phyloP scores from a whole-genome alignment of 805 yeast species.

The Myxozyma neglecta region DNA sequence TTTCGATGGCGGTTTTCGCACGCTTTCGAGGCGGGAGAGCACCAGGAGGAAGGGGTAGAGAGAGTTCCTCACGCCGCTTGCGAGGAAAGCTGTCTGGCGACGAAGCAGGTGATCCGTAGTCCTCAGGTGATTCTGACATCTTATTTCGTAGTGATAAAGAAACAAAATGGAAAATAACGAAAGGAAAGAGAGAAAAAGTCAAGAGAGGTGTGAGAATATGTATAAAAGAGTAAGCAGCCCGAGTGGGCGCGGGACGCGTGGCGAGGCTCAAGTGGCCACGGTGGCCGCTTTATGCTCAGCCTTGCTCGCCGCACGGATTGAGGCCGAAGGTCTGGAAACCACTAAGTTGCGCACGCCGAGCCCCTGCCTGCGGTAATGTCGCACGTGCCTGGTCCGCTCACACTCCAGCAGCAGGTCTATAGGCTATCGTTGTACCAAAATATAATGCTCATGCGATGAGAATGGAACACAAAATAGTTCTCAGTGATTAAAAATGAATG shows the following conservation, averaged over 20 bases:
- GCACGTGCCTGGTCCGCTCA: conserved; percentile 8
- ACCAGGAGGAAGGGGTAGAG: conserved; percentile 42
- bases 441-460: too few species aligned
- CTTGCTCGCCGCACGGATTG: not conserved
- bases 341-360: not conserved
- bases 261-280: conserved; percentile 12
- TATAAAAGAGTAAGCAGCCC: not conserved
- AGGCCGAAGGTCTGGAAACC: not conserved
- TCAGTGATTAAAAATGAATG: too few species aligned
- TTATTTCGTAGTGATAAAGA: not conserved
- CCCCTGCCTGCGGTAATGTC: not conserved
- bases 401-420: too few species aligned
- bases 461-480: too few species aligned
- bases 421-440: too few species aligned
- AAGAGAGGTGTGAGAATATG: not conserved
- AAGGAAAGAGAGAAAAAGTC: not conserved
- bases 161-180: not conserved
- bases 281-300: conserved; percentile 10
- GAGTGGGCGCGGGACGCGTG: conserved; percentile 5
- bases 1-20: conserved; percentile 94
- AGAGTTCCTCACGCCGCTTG: conserved; percentile 38
- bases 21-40: conserved; percentile 91
- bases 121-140: conserved; percentile 12
- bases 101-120: not conserved
- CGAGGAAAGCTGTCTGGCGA: not conserved